phyloP scores from a whole-genome alignment of 306 rosid genomes.

The Hylodesmum podocarpum region DNA sequence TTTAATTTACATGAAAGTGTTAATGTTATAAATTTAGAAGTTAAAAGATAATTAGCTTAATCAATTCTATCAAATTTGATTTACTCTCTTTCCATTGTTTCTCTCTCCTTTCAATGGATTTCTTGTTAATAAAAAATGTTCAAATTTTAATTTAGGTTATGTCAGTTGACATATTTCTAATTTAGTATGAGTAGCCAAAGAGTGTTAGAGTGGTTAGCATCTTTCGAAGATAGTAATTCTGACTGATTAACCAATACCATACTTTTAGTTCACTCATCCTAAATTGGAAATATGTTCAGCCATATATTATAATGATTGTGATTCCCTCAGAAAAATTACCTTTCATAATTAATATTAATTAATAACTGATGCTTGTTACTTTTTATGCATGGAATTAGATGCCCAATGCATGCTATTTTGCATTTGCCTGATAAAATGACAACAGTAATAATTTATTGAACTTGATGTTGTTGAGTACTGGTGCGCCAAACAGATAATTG shows the following conservation, averaged over 20 bases:
- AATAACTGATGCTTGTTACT: background rate
- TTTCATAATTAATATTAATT: background rate
- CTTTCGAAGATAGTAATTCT: background rate
- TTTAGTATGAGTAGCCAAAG: background rate
- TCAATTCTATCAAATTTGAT: background rate
- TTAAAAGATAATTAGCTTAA: background rate
- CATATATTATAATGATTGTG: background rate
- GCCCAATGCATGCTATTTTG: slow-evolving; percentile 1
- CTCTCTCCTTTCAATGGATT: background rate
- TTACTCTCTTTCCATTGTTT: background rate
- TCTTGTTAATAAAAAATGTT: background rate
- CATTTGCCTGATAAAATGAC: background rate
- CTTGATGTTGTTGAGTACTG: background rate
- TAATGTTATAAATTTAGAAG: background rate
- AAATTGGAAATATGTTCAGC: background rate
- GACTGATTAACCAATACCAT: background rate
- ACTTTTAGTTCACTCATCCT: background rate
- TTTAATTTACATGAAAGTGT: background rate
- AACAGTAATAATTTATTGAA: background rate
- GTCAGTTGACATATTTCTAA: background rate
- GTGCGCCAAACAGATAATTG: background rate
- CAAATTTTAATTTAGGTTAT: background rate
- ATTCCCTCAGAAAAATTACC: background rate
- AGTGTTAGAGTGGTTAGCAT: background rate
- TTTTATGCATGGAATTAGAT: background rate